A percentile compares a stretch with the other conserved stretches of the same genome.
Conservation (phyloP, 805 yeast genomes). For the Saccharomycopsis olivae region DNA sequence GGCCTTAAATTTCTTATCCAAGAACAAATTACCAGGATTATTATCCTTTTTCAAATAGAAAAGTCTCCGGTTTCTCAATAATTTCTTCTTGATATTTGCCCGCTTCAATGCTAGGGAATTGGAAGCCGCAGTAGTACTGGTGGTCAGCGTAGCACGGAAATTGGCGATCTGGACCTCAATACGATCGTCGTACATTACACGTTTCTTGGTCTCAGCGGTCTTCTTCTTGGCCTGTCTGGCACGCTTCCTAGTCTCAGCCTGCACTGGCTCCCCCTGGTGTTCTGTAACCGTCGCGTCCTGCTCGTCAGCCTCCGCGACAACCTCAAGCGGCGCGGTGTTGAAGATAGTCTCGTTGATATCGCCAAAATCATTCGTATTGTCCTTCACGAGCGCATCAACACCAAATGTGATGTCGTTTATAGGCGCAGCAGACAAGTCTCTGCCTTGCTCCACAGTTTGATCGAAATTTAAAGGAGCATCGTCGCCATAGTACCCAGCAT, state of each 20-base stretch:
- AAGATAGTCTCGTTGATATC: constrained; percentile 14
- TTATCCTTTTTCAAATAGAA: constrained; percentile 11
- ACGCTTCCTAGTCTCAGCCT: background rate
- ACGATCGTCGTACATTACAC: constrained; percentile 20
- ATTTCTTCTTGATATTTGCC: background rate
- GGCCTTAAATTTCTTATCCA: constrained; percentile 4
- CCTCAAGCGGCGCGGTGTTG: constrained; percentile 20
- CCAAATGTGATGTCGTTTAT: constrained; percentile 14
- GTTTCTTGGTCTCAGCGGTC: constrained; percentile 19
- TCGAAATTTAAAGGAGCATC: constrained; percentile 4
- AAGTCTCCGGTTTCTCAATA: background rate
- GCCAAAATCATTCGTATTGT: background rate
- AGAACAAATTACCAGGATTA: constrained; percentile 4
- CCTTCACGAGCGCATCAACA: constrained; percentile 19
- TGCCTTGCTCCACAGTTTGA: constrained; percentile 43
- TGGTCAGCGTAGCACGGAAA: constrained; percentile 15
- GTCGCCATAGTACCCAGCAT: constrained; percentile 11
- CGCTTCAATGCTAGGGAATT: background rate
- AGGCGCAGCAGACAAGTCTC: constrained; percentile 23
- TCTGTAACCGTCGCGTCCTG: too few species aligned
- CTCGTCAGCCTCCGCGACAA: constrained; percentile 3
- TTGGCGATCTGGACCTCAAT: constrained; percentile 21
- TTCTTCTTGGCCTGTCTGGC: background rate
- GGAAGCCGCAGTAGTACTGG: background rate
- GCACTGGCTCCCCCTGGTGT: too few species aligned